phyloP scores from a whole-genome alignment of 2,329 filamentous ascomycete genomes.

The Phoma sp. region DNA sequence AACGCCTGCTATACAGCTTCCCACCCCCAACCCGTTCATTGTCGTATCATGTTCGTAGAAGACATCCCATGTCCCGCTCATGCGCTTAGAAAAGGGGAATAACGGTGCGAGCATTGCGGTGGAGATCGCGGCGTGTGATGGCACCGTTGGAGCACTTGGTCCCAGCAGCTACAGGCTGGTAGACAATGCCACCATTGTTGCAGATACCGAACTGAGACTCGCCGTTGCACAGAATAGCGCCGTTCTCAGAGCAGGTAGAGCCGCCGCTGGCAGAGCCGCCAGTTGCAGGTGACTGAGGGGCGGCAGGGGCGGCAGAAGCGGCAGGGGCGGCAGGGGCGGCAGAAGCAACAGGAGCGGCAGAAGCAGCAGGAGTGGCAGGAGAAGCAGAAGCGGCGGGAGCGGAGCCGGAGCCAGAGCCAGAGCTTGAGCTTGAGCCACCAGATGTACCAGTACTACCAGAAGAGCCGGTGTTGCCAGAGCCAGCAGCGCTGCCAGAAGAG shows the following conservation, averaged over 20 bases:
- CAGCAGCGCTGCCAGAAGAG: slow-evolving; percentile 7
- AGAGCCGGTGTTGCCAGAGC: slow-evolving; percentile 4
- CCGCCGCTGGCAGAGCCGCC: slow-evolving; percentile 9
- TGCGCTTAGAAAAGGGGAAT: slow-evolving; percentile 5
- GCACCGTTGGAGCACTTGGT: slow-evolving; percentile 50
- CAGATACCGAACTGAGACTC: slow-evolving; percentile 49
- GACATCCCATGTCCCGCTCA: background rate
- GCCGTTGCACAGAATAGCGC: slow-evolving; percentile 47
- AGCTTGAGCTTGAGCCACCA: background rate
- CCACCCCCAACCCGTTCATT: background rate
- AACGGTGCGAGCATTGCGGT: slow-evolving; percentile 26
- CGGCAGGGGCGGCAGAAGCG: slow-evolving; percentile 2
- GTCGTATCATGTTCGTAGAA: background rate
- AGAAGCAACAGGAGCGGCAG: background rate
- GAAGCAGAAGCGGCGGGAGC: slow-evolving; percentile 6
- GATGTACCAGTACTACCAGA: slow-evolving; percentile 11
- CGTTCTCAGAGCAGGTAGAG: slow-evolving; percentile 41
- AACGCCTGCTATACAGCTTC: slow-evolving; percentile 4
- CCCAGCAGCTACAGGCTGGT: slow-evolving; percentile 50
- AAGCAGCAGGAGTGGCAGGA: slow-evolving; percentile 5
- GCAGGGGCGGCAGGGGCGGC: slow-evolving; percentile 7
- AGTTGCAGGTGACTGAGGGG: slow-evolving; percentile 3
- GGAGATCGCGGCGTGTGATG: slow-evolving; percentile 42
- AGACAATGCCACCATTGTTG: slow-evolving; percentile 47
- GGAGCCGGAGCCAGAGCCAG: slow-evolving; percentile 10